Percentiles rank a stretch among this genome's conserved stretches.
Evolutionary conservation across 768 basidiomycete genomes (phyloP).

Genomic region (Podaxis pistillaris): DNA sequence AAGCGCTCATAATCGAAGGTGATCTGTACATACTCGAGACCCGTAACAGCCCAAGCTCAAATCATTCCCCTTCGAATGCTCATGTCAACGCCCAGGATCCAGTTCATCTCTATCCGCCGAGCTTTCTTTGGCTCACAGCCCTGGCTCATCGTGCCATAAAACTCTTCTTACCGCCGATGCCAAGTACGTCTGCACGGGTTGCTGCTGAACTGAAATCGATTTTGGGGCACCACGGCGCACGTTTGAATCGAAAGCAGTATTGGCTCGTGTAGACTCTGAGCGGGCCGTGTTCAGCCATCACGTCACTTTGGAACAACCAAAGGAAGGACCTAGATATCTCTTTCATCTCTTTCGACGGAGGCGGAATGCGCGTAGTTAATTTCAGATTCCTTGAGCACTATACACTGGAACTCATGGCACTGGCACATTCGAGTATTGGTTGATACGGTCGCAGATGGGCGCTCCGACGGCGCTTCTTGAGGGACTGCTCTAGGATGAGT

Average conservation of each 20-base stretch:
- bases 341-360: slow-evolving; percentile 58
- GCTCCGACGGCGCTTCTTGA: slow-evolving; percentile 67
- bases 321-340: slow-evolving; percentile 38
- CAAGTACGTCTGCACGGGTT: slow-evolving; percentile 37
- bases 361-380: slow-evolving; percentile 80
- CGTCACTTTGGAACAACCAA: slow-evolving; percentile 68
- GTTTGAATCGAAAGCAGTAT: slow-evolving; percentile 52
- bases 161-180: slow-evolving; percentile 55
- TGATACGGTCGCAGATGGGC: slow-evolving; percentile 47
- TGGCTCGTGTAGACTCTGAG: slow-evolving; percentile 33
- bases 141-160: slow-evolving; percentile 2
- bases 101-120: too few species aligned
- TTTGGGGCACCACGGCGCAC: slow-evolving; percentile 59
- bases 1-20: not conserved
- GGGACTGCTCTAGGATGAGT: slow-evolving; percentile 76
- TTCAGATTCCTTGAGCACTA: slow-evolving; percentile 62
- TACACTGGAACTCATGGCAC: slow-evolving; percentile 61
- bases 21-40: not conserved
- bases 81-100: not conserved
- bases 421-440: not conserved
- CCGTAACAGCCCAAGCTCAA: not conserved
- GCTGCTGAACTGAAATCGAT: slow-evolving; percentile 59
- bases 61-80: not conserved
- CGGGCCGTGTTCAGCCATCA: slow-evolving; percentile 22
- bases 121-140: not conserved